Evolutionary conservation across 139 green algal species (phyloP).

Genomic region (Chlorella sp.): DNA sequence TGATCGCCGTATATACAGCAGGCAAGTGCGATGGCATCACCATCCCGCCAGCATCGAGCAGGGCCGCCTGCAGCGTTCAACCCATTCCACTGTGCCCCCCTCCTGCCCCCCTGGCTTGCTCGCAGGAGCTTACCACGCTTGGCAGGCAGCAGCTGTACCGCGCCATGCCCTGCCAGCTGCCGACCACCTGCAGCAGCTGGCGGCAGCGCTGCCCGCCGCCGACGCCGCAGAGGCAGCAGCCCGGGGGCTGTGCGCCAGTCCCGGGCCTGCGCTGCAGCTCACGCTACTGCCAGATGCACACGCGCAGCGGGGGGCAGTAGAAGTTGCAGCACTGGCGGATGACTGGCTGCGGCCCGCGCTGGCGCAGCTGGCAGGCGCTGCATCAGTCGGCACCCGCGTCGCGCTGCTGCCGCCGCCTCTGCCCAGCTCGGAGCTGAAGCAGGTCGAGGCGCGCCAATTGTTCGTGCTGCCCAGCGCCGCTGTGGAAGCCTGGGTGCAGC

Average conservation of each 20-base stretch:
- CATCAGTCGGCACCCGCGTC: neutral
- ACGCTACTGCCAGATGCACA: neutral
- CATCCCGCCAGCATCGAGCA: neutral
- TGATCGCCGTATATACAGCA: slow-evolving; percentile 2
- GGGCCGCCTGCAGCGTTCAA: too few species aligned
- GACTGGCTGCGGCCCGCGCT: neutral
- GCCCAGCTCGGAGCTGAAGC: neutral
- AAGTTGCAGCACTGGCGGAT: neutral
- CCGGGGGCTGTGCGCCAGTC: neutral
- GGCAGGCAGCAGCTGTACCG: neutral
- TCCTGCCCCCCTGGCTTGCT: neutral
- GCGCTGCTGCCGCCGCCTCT: neutral
- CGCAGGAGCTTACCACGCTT: slow-evolving; percentile 21
- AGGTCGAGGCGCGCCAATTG: neutral
- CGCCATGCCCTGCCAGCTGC: neutral
- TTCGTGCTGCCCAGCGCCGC: neutral
- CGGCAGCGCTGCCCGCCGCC: neutral
- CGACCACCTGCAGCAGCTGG: neutral
- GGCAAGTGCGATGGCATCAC: neutral
- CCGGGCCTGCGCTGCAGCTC: neutral
- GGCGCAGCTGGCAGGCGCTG: neutral
- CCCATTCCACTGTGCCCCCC: too few species aligned
- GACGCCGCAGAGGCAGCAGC: neutral
- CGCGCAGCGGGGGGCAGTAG: neutral
- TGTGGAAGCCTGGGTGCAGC: neutral